These are phyloP conservation scores for Tetrapisispora fleetii DNA, from an alignment of 805 yeast species.

Conservation along the genomic window DNA sequence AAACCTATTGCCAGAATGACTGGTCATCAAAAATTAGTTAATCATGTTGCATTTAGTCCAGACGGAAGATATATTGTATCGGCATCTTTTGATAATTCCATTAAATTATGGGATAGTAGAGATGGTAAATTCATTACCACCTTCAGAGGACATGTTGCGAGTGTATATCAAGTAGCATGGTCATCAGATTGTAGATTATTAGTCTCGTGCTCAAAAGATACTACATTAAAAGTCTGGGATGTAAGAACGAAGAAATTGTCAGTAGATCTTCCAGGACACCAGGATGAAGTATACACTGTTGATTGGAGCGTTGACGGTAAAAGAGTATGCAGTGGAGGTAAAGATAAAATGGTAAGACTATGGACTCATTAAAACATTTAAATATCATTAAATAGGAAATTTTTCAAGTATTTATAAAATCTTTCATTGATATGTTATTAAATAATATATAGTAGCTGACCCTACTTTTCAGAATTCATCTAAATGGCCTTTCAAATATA, in stretches of 20 bases:
- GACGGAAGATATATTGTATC: slow-evolving; percentile 87
- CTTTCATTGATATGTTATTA: background rate
- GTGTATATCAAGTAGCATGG: slow-evolving; percentile 97
- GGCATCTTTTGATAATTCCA: slow-evolving; percentile 90
- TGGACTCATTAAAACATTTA: slow-evolving; percentile 59
- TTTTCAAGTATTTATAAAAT: background rate
- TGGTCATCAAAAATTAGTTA: slow-evolving; percentile 94
- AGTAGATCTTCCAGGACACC: slow-evolving; percentile 91
- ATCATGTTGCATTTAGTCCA: slow-evolving; percentile 92
- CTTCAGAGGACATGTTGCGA: slow-evolving; percentile 93
- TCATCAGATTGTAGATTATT: slow-evolving; percentile 85
- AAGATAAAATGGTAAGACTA: slow-evolving; percentile 84
- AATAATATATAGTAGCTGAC: background rate
- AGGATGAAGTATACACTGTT: slow-evolving; percentile 91
- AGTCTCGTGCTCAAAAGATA: slow-evolving; percentile 91
- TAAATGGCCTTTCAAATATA: background rate
- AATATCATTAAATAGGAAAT: background rate
- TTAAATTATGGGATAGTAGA: slow-evolving; percentile 92
- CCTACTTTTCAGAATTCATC: no score
- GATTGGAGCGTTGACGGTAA: slow-evolving; percentile 97
- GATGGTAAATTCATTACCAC: slow-evolving; percentile 86
- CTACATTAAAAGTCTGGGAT: slow-evolving; percentile 95
- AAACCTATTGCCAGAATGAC: slow-evolving; percentile 92
- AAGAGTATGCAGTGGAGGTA: slow-evolving; percentile 94
- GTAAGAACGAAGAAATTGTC: slow-evolving; percentile 72